These are phyloP conservation scores for Kwoniella mangroviensis DNA, from an alignment of 768 basidiomycete genomes.

Conservation along the genomic window DNA sequence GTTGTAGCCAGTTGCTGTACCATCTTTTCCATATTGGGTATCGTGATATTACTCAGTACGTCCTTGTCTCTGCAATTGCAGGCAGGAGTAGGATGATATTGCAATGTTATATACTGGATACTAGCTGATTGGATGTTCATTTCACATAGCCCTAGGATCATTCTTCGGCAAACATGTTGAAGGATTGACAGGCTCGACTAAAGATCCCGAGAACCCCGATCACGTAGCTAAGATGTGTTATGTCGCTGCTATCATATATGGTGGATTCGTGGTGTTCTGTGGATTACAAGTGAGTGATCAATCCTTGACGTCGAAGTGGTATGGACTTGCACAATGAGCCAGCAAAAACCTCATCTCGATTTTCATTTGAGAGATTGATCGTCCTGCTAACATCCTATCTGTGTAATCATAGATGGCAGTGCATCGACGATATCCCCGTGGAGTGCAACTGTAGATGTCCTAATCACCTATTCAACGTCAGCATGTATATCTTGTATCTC, in stretches of 20 bases:
- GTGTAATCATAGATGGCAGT: conserved; percentile 44
- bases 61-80: neutral
- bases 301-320: neutral
- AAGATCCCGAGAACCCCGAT: conserved; percentile 57
- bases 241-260: conserved; percentile 58
- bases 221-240: conserved; percentile 59
- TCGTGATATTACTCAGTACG: conserved; percentile 56
- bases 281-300: conserved; percentile 57
- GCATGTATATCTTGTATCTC: conserved; percentile 10
- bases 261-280: conserved; percentile 57
- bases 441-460: conserved; percentile 51
- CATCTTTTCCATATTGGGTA: conserved; percentile 56
- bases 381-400: neutral
- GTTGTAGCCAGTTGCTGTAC: conserved; percentile 56
- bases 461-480: neutral
- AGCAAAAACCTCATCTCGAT: too few relatives aligned
- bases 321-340: too few relatives aligned
- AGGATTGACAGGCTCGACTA: conserved; percentile 57
- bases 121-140: neutral
- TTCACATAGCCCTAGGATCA: conserved; percentile 50
- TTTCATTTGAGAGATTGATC: too few relatives aligned
- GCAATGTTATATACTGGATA: neutral
- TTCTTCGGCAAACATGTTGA: conserved; percentile 56
- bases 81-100: neutral
- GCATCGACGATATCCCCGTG: conserved; percentile 56